A percentile compares a stretch with the other conserved stretches of the same genome.
phyloP scores from a whole-genome alignment of 2,329 filamentous ascomycete genomes.

The Polytolypa hystricis region DNA sequence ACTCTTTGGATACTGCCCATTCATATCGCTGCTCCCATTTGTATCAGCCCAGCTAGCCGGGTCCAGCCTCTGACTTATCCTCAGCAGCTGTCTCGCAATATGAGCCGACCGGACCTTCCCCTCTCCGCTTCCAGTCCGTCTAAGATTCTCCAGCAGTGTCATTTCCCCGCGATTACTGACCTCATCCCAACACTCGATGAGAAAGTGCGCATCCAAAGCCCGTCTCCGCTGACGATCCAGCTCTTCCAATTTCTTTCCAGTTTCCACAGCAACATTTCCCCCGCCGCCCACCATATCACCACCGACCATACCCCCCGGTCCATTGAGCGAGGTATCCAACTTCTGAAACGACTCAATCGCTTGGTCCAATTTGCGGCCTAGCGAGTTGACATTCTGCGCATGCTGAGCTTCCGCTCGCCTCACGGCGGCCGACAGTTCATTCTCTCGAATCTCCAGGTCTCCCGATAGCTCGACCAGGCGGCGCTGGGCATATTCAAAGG shows the following conservation, averaged over 20 bases:
- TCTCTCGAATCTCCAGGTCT: constrained; percentile 80
- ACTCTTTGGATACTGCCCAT: constrained; percentile 29
- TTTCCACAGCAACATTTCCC: constrained; percentile 86
- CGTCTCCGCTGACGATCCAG: constrained; percentile 82
- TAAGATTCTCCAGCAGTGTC: constrained; percentile 76
- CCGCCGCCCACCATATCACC: constrained; percentile 37
- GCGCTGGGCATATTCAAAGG: constrained; percentile 63
- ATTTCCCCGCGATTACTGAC: constrained; percentile 83
- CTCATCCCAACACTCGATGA: constrained; percentile 95
- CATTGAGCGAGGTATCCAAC: constrained; percentile 70
- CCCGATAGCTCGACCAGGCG: constrained; percentile 48
- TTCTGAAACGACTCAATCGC: constrained; percentile 87
- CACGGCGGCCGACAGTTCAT: constrained; percentile 79
- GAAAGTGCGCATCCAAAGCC: constrained; percentile 84
- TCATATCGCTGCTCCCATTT: constrained; percentile 44
- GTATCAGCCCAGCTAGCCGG: constrained; percentile 55
- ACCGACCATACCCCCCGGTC: constrained; percentile 14
- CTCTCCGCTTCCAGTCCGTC: constrained; percentile 72
- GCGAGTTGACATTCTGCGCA: constrained; percentile 75
- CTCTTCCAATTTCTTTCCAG: constrained; percentile 87
- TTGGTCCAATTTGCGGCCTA: constrained; percentile 81
- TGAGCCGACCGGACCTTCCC: constrained; percentile 90
- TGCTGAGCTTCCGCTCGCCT: constrained; percentile 86
- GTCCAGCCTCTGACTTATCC: constrained; percentile 86
- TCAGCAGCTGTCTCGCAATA: constrained; percentile 84